Evolutionary conservation across 768 basidiomycete genomes (phyloP).

Genomic region (Leccinum disarticulatum): DNA sequence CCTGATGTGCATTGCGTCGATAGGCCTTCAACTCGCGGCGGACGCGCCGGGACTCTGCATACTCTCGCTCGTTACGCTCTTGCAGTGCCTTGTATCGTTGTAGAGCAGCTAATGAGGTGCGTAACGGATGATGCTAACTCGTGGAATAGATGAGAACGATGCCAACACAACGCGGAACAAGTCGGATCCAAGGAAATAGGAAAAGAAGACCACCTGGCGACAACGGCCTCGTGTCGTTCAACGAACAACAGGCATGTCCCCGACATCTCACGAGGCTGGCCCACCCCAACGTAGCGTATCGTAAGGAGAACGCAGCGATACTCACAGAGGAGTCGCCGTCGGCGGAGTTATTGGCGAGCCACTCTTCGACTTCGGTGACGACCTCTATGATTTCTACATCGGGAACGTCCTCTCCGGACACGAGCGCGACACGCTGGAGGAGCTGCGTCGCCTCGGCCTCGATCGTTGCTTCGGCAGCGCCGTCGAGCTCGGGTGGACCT

Average conservation of each 20-base stretch:
- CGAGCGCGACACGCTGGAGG: conserved; percentile 35
- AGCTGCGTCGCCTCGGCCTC: conserved; percentile 39
- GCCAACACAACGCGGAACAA: conserved; percentile 20
- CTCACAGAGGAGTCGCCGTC: conserved; percentile 39
- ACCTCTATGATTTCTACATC: conserved; percentile 39
- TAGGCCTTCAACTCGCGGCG: conserved; percentile 32
- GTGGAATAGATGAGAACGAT: conserved; percentile 22
- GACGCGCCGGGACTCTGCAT: conserved; percentile 32
- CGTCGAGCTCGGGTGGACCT: conserved; percentile 38
- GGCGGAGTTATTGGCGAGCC: conserved; percentile 44
- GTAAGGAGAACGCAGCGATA: conserved; percentile 9
- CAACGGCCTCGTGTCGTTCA: not conserved
- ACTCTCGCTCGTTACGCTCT: conserved; percentile 33
- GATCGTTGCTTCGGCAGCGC: conserved; percentile 41
- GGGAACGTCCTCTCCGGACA: conserved; percentile 34
- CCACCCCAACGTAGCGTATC: conserved; percentile 1
- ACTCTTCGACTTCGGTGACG: conserved; percentile 48
- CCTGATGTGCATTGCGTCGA: conserved; percentile 30
- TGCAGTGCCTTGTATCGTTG: conserved; percentile 40
- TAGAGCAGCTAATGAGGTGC: conserved; percentile 34
- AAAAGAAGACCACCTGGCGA: not conserved
- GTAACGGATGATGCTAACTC: conserved; percentile 35
- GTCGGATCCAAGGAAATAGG: conserved; percentile 15
- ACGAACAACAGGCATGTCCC: not conserved
- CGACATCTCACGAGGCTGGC: not conserved